Evolutionary conservation across 208 protist genomes (phyloP), one percentile per base, ranked within the genome.

Genomic region (Entamoeba moshkovskii): DNA sequence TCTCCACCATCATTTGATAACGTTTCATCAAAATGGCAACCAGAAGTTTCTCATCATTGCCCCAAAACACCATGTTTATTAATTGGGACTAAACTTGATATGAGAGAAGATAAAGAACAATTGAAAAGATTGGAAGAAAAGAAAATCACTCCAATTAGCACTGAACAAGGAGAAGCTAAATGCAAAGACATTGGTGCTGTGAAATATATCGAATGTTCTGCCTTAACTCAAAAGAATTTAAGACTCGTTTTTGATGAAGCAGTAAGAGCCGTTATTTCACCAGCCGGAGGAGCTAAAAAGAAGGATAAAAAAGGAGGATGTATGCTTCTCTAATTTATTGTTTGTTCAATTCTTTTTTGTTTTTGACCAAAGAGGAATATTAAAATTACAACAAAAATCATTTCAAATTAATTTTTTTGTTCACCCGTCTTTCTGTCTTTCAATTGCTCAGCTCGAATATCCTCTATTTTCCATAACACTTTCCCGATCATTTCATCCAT

Each of bases 121-220:
- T 13, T 97, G 5, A 44, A 96, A 16, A 95, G 95, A 94, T 94
- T 97, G 29, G 93, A 93, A 47, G 92, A 95, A 38, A 96, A 96
- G 45, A 66, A 92, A 25, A 25, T 94, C 73, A 49, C 33, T 29
- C 92, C 95, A 48, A 94, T 97, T 49, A 95, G 94, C 38, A 52
- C 33, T 18, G 94, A 96, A 73, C 5, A 94, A 46, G 96, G 97
- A 59, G 49, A 96, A 33, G 46, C 95, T 91, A 94, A 97, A 52
- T 95, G 95, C 45, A 95, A 97, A 46, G 94, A 97, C 52, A 97
- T 98, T 92, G 93, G 94, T 47, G 97, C 97, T 47, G 92, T 96
- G 42, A 95, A 96, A 45, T 98, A 98, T 95, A 93, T 98, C 16
- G 97, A 98, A 94, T 98, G 97, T 96, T 97, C 96, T 92, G 98